These are phyloP conservation scores for Hydnomerulius pinastri DNA, from an alignment of 768 basidiomycete species.

Conservation along the genomic window DNA sequence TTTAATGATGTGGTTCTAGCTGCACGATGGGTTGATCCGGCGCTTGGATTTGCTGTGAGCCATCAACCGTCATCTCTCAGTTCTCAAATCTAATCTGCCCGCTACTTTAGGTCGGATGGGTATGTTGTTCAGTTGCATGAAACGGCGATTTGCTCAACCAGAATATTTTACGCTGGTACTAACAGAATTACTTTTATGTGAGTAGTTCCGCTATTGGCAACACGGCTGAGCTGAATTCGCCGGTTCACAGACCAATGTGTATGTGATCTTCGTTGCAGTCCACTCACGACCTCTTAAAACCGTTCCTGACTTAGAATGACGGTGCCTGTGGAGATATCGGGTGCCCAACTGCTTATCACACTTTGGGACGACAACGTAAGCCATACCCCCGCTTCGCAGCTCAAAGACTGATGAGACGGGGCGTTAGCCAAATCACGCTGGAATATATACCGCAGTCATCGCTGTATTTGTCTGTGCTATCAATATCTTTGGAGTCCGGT, in stretches of 20 bases:
- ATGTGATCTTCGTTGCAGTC: not conserved
- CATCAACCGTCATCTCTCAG: constrained; percentile 12
- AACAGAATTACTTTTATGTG: constrained; percentile 54
- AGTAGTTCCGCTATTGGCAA: too few species aligned
- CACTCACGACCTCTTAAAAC: not conserved
- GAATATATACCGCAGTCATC: constrained; percentile 59
- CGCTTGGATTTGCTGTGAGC: constrained; percentile 59
- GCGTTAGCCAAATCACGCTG: constrained; percentile 47
- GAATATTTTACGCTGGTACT: constrained; percentile 15
- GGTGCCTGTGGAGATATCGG: constrained; percentile 71
- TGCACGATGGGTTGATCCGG: constrained; percentile 59
- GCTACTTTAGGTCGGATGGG: constrained; percentile 10
- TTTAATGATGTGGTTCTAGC: constrained; percentile 33
- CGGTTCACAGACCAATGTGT: constrained; percentile 10
- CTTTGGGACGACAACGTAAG: constrained; percentile 70
- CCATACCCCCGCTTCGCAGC: not conserved
- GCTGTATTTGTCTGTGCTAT: constrained; percentile 55
- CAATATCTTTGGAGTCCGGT: constrained; percentile 72
- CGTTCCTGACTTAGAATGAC: constrained; percentile 43
- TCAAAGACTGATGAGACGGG: too few species aligned
- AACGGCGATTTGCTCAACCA: not conserved
- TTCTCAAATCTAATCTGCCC: not conserved
- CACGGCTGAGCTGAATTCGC: too few species aligned
- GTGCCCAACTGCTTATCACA: constrained; percentile 66
- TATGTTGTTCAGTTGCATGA: not conserved